Base-by-base conservation (phyloP, 2,329 filamentous ascomycete genomes). In the Diaporthe citrichinensis region DNA sequence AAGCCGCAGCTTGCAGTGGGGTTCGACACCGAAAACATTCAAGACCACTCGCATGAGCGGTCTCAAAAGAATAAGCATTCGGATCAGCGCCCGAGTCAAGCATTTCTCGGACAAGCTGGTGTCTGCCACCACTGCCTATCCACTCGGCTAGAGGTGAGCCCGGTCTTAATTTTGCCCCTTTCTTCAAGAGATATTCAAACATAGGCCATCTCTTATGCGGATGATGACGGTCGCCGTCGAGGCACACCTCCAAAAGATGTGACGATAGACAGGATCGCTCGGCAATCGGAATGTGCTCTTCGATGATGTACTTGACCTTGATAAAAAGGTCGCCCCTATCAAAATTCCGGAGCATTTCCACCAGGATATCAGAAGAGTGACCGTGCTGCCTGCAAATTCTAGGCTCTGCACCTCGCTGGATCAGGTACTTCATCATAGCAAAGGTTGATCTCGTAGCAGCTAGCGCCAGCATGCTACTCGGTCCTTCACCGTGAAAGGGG, bases 1-100 rank as follows among this genome's bases (percentile, higher is more conserved):
- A 2, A 8, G 72, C 72, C 36, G 72, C 72, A 68, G 72, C 72
- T 51, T 74, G 61, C 3, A 74, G 8, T 12, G 72, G 72, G 1
- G 49, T 39, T 14, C 4, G n/a, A n/a, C n/a, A n/a, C n/a, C n/a
- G n/a, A n/a, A n/a, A n/a, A n/a, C n/a, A n/a, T n/a, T n/a, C n/a
- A n/a, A n/a, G n/a, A n/a, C n/a, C n/a, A n/a, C n/a, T n/a, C n/a
- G n/a, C n/a, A n/a, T n/a, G n/a, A n/a, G n/a, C n/a, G n/a, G n/a
- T n/a, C n/a, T n/a, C n/a, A n/a, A 58, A 46, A n/a, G 23, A 36
- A 20, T 6, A 7, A 8, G 3, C 36, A 31, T 69, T 25, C 5
- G 15, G 25, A 28, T 74, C 72, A 3, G 72, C 72, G 1, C 49
- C 72, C 3, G 34, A 6, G 9, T 25, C 31, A 10, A 74, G 31